Percentiles rank a stretch among this genome's conserved stretches.
Evolutionary conservation across 208 protist species (phyloP).

Genomic region (Acanthamoeba quina): DNA sequence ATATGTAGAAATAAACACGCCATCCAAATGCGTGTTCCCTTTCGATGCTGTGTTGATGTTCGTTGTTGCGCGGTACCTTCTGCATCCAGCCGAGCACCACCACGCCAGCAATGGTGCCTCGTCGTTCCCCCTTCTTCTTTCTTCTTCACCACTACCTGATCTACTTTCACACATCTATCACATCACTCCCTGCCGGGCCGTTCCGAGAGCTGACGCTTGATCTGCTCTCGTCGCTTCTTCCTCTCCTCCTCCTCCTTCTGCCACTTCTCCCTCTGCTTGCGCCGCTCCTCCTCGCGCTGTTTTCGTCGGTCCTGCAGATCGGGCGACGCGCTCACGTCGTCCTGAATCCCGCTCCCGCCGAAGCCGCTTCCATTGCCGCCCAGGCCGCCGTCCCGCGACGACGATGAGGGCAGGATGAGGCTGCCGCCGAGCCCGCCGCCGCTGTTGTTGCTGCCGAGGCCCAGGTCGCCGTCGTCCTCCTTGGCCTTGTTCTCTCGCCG

Average conservation of each 20-base stretch:
- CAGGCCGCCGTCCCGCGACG: not conserved
- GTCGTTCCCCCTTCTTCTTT: not conserved
- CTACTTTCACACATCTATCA: too few relatives aligned
- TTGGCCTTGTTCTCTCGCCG: not conserved
- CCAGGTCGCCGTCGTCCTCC: not conserved
- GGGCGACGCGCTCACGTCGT: not conserved
- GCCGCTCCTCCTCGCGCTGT: constrained; percentile 1
- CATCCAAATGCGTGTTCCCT: not conserved
- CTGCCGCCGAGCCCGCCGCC: not conserved
- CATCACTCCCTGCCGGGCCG: not conserved
- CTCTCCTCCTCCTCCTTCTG: constrained; percentile 4
- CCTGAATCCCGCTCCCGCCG: not conserved
- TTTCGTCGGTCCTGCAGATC: constrained; percentile 2
- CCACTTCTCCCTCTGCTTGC: constrained; percentile 8
- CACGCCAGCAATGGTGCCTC: too few relatives aligned
- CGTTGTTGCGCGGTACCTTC: too few relatives aligned
- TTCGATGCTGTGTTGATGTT: not conserved
- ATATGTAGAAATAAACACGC: not conserved
- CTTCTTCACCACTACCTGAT: not conserved
- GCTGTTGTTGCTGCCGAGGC: not conserved
- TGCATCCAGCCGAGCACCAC: too few relatives aligned
- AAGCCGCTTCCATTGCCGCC: not conserved
- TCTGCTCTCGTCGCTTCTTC: constrained; percentile 20
- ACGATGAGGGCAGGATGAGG: not conserved
- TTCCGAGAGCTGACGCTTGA: not conserved